Conservation (phyloP, 306 rosid genomes). For the Cucurbita argyrosperma region DNA sequence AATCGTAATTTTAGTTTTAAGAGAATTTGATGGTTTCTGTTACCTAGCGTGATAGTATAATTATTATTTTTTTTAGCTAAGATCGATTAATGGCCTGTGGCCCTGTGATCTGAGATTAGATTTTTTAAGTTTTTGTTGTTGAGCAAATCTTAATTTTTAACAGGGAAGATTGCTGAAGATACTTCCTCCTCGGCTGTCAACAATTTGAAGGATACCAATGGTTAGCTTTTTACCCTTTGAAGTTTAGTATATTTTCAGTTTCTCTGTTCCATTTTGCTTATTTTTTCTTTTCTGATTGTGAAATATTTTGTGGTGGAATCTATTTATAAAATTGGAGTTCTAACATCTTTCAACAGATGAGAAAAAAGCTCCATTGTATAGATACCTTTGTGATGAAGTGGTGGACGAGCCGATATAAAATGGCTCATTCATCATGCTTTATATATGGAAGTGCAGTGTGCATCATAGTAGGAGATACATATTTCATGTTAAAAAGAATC, state of each 20-base stretch:
- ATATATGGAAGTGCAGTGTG: background rate
- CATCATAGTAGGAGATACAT: background rate
- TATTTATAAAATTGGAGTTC: background rate
- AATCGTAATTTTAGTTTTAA: background rate
- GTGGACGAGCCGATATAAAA: background rate
- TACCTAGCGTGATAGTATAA: background rate
- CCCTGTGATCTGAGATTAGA: background rate
- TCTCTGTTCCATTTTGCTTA: background rate
- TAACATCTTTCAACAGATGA: background rate
- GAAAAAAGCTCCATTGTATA: background rate
- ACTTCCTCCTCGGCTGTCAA: conserved; percentile 16
- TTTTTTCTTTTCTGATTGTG: conserved; percentile 10
- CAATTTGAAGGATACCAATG: conserved; percentile 18
- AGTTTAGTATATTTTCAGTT: background rate
- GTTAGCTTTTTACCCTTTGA: background rate
- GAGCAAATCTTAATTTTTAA: conserved; percentile 12
- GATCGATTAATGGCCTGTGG: background rate
- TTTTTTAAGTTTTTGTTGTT: background rate
- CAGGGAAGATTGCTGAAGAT: conserved; percentile 29
- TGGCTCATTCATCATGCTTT: background rate
- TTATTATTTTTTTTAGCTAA: background rate
- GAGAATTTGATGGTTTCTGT: background rate
- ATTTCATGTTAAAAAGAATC: background rate
- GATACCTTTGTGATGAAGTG: background rate
- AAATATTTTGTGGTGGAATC: background rate